phyloP scores from a whole-genome alignment of 1,284 basidiomycete species.

The Heterobasidion occidentale region DNA sequence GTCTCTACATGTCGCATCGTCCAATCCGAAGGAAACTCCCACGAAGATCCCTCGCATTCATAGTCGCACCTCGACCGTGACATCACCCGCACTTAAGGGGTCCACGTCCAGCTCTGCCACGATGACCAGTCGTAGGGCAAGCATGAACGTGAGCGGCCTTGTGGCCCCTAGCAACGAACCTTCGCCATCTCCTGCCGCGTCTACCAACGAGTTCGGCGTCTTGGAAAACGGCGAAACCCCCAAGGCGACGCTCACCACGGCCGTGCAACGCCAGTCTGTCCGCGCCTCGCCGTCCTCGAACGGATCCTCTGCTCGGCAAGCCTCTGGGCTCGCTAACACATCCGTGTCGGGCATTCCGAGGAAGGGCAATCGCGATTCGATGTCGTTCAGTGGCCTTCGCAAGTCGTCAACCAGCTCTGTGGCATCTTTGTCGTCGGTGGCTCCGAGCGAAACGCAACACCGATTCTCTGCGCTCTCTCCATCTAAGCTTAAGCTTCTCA shows the following conservation, averaged over 20 bases:
- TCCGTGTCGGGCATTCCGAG: slow-evolving; percentile 43
- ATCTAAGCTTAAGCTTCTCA: slow-evolving; percentile 74
- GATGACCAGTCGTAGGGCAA: slow-evolving; percentile 51
- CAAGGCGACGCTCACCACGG: slow-evolving; percentile 23
- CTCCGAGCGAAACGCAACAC: slow-evolving; percentile 37
- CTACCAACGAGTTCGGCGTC: slow-evolving; percentile 72
- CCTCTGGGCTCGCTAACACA: slow-evolving; percentile 38
- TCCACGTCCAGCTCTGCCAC: slow-evolving; percentile 17
- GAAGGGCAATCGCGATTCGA: slow-evolving; percentile 66
- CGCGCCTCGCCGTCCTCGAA: slow-evolving; percentile 51
- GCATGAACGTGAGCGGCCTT: slow-evolving; percentile 42
- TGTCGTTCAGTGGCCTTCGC: slow-evolving; percentile 65
- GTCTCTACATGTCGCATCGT: slow-evolving; percentile 39
- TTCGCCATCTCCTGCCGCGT: slow-evolving; percentile 46
- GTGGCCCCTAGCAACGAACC: slow-evolving; percentile 44
- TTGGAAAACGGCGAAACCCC: slow-evolving; percentile 49
- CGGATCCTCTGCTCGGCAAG: slow-evolving; percentile 57
- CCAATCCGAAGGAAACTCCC: slow-evolving; percentile 72
- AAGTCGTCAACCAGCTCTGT: slow-evolving; percentile 77
- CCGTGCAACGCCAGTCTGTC: slow-evolving; percentile 36
- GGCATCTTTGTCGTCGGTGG: slow-evolving; percentile 50
- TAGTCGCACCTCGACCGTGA: slow-evolving; percentile 62
- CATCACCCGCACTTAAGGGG: slow-evolving; percentile 57
- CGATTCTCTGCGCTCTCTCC: slow-evolving; percentile 76
- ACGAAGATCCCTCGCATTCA: slow-evolving; percentile 94